A percentile compares a stretch with the other conserved stretches of the same genome.
Conservation (phyloP, 1,284 basidiomycete genomes). For the Coniferiporia sulphurascens region DNA sequence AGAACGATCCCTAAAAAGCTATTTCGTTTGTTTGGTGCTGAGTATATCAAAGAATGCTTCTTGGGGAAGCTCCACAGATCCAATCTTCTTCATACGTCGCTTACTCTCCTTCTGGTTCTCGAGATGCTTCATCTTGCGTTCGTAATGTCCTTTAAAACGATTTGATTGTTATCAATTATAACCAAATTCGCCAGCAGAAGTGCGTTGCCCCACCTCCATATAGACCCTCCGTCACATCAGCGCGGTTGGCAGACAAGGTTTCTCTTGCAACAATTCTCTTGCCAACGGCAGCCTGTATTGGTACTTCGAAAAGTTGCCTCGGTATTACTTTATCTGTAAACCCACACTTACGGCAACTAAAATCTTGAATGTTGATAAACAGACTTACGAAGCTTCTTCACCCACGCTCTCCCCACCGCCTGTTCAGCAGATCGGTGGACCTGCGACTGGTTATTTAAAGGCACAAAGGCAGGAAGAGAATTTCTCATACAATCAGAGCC, state of each 20-base stretch:
- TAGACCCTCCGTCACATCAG: slow-evolving; percentile 93
- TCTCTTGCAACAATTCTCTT: slow-evolving; percentile 87
- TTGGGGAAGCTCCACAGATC: slow-evolving; percentile 85
- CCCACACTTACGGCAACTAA: background rate
- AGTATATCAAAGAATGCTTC: slow-evolving; percentile 89
- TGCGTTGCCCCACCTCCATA: slow-evolving; percentile 66
- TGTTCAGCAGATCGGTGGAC: slow-evolving; percentile 73
- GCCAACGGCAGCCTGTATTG: slow-evolving; percentile 85
- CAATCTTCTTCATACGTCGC: slow-evolving; percentile 78
- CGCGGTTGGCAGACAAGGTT: slow-evolving; percentile 81
- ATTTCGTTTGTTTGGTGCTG: slow-evolving; percentile 39
- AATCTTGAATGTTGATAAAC: background rate
- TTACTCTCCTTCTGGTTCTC: slow-evolving; percentile 93
- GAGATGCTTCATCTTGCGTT: slow-evolving; percentile 89
- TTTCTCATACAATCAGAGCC: slow-evolving; percentile 63
- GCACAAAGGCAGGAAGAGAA: background rate
- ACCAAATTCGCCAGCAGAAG: slow-evolving; percentile 13
- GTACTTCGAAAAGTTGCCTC: slow-evolving; percentile 90
- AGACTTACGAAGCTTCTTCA: slow-evolving; percentile 79
- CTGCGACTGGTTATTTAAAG: background rate
- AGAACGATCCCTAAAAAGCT: too few species aligned
- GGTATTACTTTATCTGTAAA: slow-evolving; percentile 81
- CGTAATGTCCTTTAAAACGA: slow-evolving; percentile 62
- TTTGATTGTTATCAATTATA: slow-evolving; percentile 13
- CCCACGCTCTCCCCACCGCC: slow-evolving; percentile 74